A percentile compares a stretch with the other conserved stretches of the same genome.
Conservation (phyloP, 306 rosid species). For the Carpinus viminea region DNA sequence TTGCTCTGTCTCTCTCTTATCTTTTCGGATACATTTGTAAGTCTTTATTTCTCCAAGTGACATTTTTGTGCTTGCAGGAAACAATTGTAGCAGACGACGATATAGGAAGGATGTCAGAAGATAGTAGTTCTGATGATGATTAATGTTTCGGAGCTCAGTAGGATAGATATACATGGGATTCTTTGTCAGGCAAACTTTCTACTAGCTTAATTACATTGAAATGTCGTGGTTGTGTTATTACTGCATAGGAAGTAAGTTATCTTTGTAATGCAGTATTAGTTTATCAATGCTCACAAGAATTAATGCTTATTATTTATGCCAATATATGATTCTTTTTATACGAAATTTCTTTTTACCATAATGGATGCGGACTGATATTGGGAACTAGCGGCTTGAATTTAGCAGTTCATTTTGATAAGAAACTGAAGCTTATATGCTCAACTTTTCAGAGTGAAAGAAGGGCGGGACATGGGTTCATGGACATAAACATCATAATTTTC, state of each 20-base stretch:
- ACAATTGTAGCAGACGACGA: constrained; percentile 57
- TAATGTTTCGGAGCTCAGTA: constrained; percentile 30
- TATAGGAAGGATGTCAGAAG: constrained; percentile 49
- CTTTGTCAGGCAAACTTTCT: neutral
- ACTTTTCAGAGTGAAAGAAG: neutral
- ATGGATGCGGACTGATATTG: neutral
- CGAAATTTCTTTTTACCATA: neutral
- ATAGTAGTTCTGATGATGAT: constrained; percentile 74
- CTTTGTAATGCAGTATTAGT: neutral
- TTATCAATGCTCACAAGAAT: neutral
- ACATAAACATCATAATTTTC: neutral
- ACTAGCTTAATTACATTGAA: neutral
- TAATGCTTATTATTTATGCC: neutral
- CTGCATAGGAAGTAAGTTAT: neutral
- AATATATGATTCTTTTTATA: neutral
- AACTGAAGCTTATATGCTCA: no score
- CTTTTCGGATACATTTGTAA: neutral
- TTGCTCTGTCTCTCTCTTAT: neutral
- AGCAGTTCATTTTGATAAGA: no score
- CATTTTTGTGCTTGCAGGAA: constrained; percentile 42
- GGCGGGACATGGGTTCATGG: neutral
- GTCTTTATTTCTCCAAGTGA: neutral
- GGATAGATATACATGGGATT: constrained; percentile 10
- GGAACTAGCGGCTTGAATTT: no score
- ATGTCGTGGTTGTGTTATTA: constrained; percentile 3